Evolutionary conservation across 257 asterid genomes (phyloP), one percentile per base, ranked within the genome.

Genomic region (Prunella vulgaris): DNA sequence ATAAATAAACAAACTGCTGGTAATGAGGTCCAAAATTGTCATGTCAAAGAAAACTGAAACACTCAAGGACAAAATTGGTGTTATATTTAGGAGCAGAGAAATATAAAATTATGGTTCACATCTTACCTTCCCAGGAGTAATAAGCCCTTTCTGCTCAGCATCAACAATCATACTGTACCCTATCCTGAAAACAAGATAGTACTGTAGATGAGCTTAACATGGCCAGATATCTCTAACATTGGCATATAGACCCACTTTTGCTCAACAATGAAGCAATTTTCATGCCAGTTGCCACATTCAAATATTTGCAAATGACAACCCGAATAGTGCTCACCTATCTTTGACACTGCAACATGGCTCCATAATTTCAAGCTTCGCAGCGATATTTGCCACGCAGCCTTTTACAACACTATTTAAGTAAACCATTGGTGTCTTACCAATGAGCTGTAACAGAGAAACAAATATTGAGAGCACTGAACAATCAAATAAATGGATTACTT

Each of bases 321-420:
- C 37, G 33, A 51, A 64, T 10, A 30, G 63, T 61, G 33, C 85
- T 78, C 75, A 90, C 98, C 98, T 93, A 68, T 93, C 98, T 86
- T 90, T 93, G 70, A 90, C 98, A 65, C 97, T 93, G 86, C 98
- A 87, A 64, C 98, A 93, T 27, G 98, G 97, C 84, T 93, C 98
- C 98, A 93, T 93, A 61, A 85, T 87, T 79, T 93, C 98, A 64
- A 93, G 97, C 81, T 90, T 93, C 42, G 98, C 96, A 52, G 97
- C 95, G 59, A 90, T 82, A 76, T 90, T 89, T 28, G 98, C 97
- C 60, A 84, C 95, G 77, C 92, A 87, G 25, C 96, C 97, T 80
- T 93, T 83, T 52, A 82, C 90, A 12, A 90, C 72, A 7, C 52
- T 90, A 71, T 90, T 93, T 85, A 93, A 81, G 90, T 87, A 93